These are phyloP conservation scores for Aulographum hederae DNA, from an alignment of 2,329 filamentous ascomycete species.

Conservation along the genomic window DNA sequence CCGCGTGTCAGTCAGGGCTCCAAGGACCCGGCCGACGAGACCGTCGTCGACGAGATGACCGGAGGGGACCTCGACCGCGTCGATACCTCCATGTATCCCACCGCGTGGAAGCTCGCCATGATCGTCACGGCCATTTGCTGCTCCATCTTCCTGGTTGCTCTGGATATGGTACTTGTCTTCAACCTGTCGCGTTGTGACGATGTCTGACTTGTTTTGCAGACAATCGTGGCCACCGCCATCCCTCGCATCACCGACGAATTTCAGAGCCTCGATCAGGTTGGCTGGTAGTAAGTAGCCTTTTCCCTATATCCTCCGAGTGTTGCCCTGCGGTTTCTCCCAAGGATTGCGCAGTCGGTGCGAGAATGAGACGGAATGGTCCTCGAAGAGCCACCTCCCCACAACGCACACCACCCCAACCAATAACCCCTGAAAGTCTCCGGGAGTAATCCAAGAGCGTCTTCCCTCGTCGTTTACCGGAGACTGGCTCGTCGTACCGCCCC, in stretches of 20 bases:
- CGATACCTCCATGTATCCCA: conserved; percentile 3
- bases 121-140: conserved; percentile 4
- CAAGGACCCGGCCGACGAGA: background rate
- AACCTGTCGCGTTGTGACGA: background rate
- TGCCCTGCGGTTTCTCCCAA: no score
- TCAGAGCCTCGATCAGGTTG: conserved; percentile 14
- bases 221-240: conserved; percentile 19
- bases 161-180: conserved; percentile 4
- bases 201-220: conserved; percentile 3
- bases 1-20: no score
- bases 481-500: no score
- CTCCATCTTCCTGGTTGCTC: conserved; percentile 4
- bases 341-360: no score
- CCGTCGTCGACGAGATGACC: background rate
- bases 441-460: no score
- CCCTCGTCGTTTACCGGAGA: no score
- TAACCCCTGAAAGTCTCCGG: no score
- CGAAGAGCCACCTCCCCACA: no score
- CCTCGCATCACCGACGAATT: conserved; percentile 19
- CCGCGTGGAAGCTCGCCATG: conserved; percentile 2
- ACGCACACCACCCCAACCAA: no score
- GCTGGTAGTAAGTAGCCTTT: conserved; percentile 19
- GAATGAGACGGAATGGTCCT: no score
- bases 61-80: background rate
- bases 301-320: no score